Evolutionary conservation across 1,139 yeast genomes (phyloP), one percentile per base, ranked within the genome.

Genomic region (Geotrichum reessii): DNA sequence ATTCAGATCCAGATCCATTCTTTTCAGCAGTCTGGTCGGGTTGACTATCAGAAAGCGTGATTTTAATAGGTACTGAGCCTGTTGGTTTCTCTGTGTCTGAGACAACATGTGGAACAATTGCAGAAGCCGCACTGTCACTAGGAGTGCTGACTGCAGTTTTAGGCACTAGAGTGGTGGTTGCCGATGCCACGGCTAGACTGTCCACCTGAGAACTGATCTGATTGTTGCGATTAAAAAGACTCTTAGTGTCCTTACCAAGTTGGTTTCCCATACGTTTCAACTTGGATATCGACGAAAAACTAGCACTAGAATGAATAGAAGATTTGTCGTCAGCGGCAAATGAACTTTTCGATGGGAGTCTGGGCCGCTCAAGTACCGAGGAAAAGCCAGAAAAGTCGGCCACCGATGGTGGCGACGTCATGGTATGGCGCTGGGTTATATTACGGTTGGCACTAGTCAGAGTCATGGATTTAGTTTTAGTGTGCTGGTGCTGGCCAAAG

Each of bases 251-350:
- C 19, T 55, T 55, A 27, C 58, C 58, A 21, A 64, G 25, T 14
- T 63, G 60, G 33, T 56, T 57, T 9, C 62, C 59, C 62, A 64
- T 58, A 31, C 60, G 53, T 47, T 55, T 59, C 37, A 69, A 56
- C n/a, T 69, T 66, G 2, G 69, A 66, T 61, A 67, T 65, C 12
- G 72, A 69, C 12, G 69, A 61, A 7, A 65, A 62, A 14, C 70
- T 67, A 11, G 69, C 59, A 19, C 63, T 63, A 1, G 70, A 67
- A 47, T 61, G 58, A 51, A 67, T 54, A 1, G 69, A 66, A 7
- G 57, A 52, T 1, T 64, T 58, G 51, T 67, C 71, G 24, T 48
- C 56, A 5, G 7, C 28, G 7, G 28, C 28, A n/a, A 6, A 19
- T 2, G 27, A 49, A 25, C n/a, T 56, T 55, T 25, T 57, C 52